These are phyloP conservation scores for Pichia rugopelliculosa DNA, from an alignment of 805 yeast species.

Conservation along the genomic window DNA sequence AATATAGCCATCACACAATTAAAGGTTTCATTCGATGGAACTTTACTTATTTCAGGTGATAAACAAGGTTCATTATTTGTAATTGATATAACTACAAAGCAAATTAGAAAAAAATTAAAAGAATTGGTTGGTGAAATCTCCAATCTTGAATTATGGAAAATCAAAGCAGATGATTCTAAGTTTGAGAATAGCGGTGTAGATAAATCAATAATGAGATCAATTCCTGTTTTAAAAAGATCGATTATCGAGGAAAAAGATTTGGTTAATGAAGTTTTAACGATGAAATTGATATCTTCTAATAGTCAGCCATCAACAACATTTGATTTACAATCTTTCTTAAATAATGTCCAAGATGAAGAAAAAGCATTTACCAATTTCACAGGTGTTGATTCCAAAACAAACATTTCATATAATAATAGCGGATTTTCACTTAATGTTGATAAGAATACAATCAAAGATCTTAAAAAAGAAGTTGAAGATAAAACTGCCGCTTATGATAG, in stretches of 20 bases:
- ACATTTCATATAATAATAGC: not conserved
- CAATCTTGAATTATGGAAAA: constrained; percentile 18
- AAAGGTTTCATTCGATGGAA: constrained; percentile 66
- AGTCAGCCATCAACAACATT: constrained; percentile 14
- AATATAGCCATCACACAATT: constrained; percentile 42
- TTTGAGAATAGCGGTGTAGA: constrained; percentile 26
- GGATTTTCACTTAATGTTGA: constrained; percentile 6
- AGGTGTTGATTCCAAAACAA: constrained; percentile 31
- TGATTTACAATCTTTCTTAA: constrained; percentile 44
- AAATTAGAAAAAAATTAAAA: constrained; percentile 52
- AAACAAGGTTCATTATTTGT: constrained; percentile 57
- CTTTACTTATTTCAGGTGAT: constrained; percentile 67
- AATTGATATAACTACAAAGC: constrained; percentile 65
- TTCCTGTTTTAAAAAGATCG: constrained; percentile 63
- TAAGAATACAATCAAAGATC: constrained; percentile 1
- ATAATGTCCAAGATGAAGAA: constrained; percentile 44
- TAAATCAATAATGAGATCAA: constrained; percentile 30
- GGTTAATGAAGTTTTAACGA: constrained; percentile 37
- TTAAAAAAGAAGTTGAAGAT: constrained; percentile 8
- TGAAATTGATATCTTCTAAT: constrained; percentile 25
- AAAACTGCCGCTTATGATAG: constrained; percentile 7
- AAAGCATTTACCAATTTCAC: constrained; percentile 40
- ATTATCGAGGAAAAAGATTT: constrained; percentile 35
- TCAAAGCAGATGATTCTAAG: constrained; percentile 12
- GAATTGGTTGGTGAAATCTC: constrained; percentile 24